Evolutionary conservation across 2,329 filamentous ascomycete genomes (phyloP), one percentile per base, ranked within the genome.

Genomic region (Apiospora pterosperma): DNA sequence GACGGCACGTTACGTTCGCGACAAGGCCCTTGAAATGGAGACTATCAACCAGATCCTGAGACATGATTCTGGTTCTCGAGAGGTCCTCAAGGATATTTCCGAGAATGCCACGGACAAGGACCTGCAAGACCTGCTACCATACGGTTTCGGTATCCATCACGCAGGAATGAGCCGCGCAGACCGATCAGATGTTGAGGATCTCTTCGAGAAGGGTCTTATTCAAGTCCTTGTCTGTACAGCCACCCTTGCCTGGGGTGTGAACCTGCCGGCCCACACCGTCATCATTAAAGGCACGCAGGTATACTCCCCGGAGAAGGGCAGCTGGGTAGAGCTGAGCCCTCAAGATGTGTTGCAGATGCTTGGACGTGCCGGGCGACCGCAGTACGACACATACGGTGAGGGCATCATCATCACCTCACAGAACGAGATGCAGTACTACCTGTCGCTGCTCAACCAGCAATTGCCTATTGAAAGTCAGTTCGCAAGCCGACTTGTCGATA

Each of bases 281-380:
- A 95, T 99, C 75, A 99, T 99, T 82, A 99, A 99, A 80, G 96
- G 96, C 63, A 99, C 96, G 1, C 93, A 97, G 74, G 91, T 99
- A 23, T 99, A 99, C 80, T 98, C 96, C 0, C 96, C 96, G 0
- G 96, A 99, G 76, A 98, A 97, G 81, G 96, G 96, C 81, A 96
- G 92, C 77, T 99, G 96, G 95, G 94, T 99, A 23, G 96, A 99
- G 76, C 80, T 99, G 63, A 97, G 94, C 74, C 96, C 96, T 14
- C 96, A 99, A 76, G 96, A 99, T 79, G 95, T 99, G 39, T 84
- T 99, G 61, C 96, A 99, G 77, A 99, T 99, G 96, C 88, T 99
- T 73, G 96, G 96, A 74, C 93, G 96, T 84, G 96, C 96, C 63
- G 96, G 96, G 76, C 89, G 96, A 70, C 96, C 96, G 34, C 96